phyloP scores from a whole-genome alignment of 495 filamentous ascomycete species.

The Venustampulla echinocandica region DNA sequence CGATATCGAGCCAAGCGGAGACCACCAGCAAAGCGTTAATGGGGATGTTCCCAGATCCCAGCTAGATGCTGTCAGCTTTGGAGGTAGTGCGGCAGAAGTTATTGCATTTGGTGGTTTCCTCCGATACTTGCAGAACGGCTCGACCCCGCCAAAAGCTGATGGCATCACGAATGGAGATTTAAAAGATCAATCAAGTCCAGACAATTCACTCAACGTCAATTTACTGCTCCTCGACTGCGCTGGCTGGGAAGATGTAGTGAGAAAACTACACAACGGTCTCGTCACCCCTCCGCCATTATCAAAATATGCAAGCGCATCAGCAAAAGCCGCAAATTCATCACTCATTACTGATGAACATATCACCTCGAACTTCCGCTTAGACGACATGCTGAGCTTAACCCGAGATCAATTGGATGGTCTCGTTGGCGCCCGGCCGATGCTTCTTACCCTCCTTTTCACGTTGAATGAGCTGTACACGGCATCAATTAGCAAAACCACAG shows the following conservation, averaged over 20 bases:
- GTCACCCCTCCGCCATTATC: slow-evolving; percentile 40
- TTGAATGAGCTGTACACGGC: slow-evolving; percentile 89
- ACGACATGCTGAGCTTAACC: slow-evolving; percentile 52
- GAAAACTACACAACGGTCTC: slow-evolving; percentile 39
- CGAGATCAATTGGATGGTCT: slow-evolving; percentile 33
- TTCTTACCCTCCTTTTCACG: slow-evolving; percentile 86
- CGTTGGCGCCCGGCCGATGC: slow-evolving; percentile 23
- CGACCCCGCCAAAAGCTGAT: neutral
- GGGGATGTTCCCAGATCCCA: neutral
- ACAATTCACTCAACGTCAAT: slow-evolving; percentile 27
- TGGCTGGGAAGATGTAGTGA: slow-evolving; percentile 58
- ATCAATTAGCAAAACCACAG: slow-evolving; percentile 64
- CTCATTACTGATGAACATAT: slow-evolving; percentile 24
- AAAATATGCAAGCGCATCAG: slow-evolving; percentile 46
- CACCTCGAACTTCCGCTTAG: slow-evolving; percentile 42
- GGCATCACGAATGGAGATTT: neutral
- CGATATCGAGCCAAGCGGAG: neutral
- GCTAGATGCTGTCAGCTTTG: slow-evolving; percentile 55
- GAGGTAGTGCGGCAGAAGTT: slow-evolving; percentile 82
- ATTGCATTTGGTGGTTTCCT: slow-evolving; percentile 63
- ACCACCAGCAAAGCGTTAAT: neutral
- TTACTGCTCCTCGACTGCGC: slow-evolving; percentile 73
- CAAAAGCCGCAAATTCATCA: slow-evolving; percentile 31
- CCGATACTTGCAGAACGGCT: slow-evolving; percentile 28
- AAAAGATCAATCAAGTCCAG: neutral